Evolutionary conservation across 495 filamentous ascomycete species (phyloP).

Genomic region (Neurospora africana): DNA sequence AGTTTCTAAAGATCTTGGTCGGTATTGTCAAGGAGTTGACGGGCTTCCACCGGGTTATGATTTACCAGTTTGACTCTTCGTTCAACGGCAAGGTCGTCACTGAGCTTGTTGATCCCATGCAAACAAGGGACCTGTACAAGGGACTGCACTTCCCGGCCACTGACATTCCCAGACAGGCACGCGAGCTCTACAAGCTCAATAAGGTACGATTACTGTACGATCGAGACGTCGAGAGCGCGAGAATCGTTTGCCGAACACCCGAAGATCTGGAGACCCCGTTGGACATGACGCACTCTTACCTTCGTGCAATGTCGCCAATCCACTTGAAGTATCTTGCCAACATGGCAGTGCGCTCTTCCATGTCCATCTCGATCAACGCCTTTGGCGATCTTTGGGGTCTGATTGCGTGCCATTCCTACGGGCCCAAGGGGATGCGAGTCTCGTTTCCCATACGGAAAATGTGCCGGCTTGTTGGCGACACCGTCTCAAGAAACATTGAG

Average conservation of each 20-base stretch:
- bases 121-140: slow-evolving; percentile 81
- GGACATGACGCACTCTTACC: slow-evolving; percentile 76
- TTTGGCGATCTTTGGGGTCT: slow-evolving; percentile 84
- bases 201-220: slow-evolving; percentile 73
- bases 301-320: slow-evolving; percentile 86
- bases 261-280: slow-evolving; percentile 70
- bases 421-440: slow-evolving; percentile 68
- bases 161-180: slow-evolving; percentile 80
- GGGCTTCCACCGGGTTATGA: slow-evolving; percentile 86
- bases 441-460: slow-evolving; percentile 88
- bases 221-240: slow-evolving; percentile 61
- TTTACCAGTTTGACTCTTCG: slow-evolving; percentile 80
- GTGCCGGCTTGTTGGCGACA: slow-evolving; percentile 86
- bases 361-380: slow-evolving; percentile 88
- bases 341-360: slow-evolving; percentile 83
- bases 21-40: slow-evolving; percentile 82
- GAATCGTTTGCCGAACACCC: slow-evolving; percentile 68
- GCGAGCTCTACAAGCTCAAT: slow-evolving; percentile 72
- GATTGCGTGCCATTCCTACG: slow-evolving; percentile 81
- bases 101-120: slow-evolving; percentile 69
- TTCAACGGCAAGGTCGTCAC: slow-evolving; percentile 84
- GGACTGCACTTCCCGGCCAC: slow-evolving; percentile 85
- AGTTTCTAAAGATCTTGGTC: slow-evolving; percentile 61
- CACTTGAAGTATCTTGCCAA: slow-evolving; percentile 83
- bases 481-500: slow-evolving; percentile 80